These are phyloP conservation scores for Heterobasidion parviporum DNA, from an alignment of 1,284 basidiomycete genomes.

Conservation along the genomic window DNA sequence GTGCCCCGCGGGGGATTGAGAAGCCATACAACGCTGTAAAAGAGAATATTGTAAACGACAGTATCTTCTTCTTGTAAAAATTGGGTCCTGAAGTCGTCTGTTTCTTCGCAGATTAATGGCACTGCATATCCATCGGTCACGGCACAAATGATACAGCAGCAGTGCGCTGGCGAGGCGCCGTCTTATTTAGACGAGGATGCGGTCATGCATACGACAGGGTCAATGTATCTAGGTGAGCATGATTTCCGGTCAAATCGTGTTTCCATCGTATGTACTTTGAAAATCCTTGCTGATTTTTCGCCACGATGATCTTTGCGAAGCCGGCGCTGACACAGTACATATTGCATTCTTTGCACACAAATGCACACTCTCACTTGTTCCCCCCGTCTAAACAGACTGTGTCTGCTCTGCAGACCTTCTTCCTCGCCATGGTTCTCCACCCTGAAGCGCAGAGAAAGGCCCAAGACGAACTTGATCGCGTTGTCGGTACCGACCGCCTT, in stretches of 20 bases:
- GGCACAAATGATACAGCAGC: not conserved
- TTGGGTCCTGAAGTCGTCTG: not conserved
- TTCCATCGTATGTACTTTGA: not conserved
- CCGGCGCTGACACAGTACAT: not conserved
- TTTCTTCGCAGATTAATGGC: not conserved
- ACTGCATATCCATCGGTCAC: not conserved
- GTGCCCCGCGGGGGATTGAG: not conserved
- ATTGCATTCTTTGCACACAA: not conserved
- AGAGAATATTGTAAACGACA: not conserved
- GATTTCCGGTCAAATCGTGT: too few species aligned
- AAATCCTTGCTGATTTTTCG: not conserved
- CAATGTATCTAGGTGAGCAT: constrained; percentile 7
- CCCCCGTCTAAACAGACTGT: constrained; percentile 7
- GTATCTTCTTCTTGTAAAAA: not conserved
- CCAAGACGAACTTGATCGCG: constrained; percentile 17
- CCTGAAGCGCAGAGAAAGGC: constrained; percentile 16
- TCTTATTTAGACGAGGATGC: not conserved
- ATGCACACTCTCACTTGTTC: not conserved
- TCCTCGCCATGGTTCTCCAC: constrained; percentile 17
- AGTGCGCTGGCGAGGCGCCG: not conserved
- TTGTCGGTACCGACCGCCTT: constrained; percentile 13
- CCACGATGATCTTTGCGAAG: not conserved
- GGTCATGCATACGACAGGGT: not conserved
- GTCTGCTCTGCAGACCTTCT: constrained; percentile 13
- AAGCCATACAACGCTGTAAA: not conserved